Conservation (phyloP, 805 yeast species). For the Yarrowia sp. region DNA sequence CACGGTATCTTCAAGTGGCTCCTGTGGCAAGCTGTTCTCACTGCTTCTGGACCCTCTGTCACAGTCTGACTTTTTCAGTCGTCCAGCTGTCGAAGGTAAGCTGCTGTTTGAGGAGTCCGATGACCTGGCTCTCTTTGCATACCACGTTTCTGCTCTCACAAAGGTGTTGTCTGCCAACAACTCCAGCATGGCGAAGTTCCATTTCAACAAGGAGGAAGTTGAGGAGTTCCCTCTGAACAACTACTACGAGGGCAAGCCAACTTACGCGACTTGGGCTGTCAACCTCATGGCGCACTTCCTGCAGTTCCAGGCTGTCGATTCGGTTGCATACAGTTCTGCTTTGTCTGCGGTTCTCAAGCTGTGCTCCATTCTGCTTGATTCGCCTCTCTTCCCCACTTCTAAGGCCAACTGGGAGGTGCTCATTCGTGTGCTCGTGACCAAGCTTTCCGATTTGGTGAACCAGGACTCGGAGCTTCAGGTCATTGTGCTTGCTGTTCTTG, state of each 20-base stretch:
- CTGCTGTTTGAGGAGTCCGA: constrained; percentile 41
- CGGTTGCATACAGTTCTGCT: constrained; percentile 5
- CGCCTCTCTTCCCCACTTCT: constrained; percentile 17
- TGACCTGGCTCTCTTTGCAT: constrained; percentile 63
- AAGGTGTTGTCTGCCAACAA: constrained; percentile 45
- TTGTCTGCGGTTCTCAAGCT: constrained; percentile 21
- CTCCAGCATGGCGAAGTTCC: constrained; percentile 24
- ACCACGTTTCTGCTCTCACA: constrained; percentile 54
- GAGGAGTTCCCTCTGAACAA: neutral
- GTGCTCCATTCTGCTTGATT: constrained; percentile 10
- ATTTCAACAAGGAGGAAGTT: constrained; percentile 18
- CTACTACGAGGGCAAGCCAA: constrained; percentile 12
- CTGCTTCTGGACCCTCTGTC: constrained; percentile 56
- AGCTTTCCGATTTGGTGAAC: constrained; percentile 15
- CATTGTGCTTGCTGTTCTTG: constrained; percentile 11
- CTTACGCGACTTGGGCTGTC: neutral
- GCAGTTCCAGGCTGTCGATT: constrained; percentile 6
- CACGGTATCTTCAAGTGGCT: constrained; percentile 43
- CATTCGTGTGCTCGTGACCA: constrained; percentile 13
- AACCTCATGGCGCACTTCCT: constrained; percentile 10
- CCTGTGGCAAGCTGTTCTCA: constrained; percentile 60
- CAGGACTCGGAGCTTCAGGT: constrained; percentile 22
- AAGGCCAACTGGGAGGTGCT: constrained; percentile 21
- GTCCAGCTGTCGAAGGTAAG: constrained; percentile 29
- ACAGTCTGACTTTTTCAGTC: constrained; percentile 39